Conservation (phyloP, 2,329 filamentous ascomycete species). For the Epichloe bromicola region DNA sequence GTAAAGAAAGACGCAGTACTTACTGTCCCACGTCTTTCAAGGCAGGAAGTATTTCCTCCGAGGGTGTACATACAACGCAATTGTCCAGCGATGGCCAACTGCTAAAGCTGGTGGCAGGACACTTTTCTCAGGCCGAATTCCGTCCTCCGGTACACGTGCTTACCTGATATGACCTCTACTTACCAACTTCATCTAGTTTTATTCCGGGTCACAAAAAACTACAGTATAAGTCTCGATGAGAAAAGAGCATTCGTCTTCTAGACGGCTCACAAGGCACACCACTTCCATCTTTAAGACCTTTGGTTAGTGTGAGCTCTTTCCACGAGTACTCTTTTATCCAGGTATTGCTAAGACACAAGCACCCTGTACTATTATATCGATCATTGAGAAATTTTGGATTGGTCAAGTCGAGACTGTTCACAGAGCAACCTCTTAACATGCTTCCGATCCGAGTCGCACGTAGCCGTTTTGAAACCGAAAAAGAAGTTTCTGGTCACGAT, state of each 20-base stretch:
- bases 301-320: background rate
- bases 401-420: background rate
- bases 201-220: background rate
- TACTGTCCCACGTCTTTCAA: constrained; percentile 1
- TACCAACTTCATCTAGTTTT: background rate
- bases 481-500: background rate
- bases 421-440: background rate
- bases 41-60: background rate
- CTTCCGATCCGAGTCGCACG: background rate
- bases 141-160: background rate
- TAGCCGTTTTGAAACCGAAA: background rate
- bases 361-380: background rate
- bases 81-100: background rate
- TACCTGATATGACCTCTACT: background rate
- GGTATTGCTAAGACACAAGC: background rate
- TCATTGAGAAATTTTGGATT: background rate
- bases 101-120: background rate
- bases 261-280: background rate
- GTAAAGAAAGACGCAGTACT: background rate
- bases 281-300: background rate
- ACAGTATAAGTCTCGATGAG: background rate
- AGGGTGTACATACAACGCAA: constrained; percentile 1
- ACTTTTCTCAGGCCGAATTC: background rate
- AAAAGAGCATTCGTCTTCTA: background rate
- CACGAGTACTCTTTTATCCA: background rate